A percentile compares a stretch with the other conserved stretches of the same genome.
Evolutionary conservation across 1,139 yeast species (phyloP).

Genomic region (Pichia sp.): DNA sequence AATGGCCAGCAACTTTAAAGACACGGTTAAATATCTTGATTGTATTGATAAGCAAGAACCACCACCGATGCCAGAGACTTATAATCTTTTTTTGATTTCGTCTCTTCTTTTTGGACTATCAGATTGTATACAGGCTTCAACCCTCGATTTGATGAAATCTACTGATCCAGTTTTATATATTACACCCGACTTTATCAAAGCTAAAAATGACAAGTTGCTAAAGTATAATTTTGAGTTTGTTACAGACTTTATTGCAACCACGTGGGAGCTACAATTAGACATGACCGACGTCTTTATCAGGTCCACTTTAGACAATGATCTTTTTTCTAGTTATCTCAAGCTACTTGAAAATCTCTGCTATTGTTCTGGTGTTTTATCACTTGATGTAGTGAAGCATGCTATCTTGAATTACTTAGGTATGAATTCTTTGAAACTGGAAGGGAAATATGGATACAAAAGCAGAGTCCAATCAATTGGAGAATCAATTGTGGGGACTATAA

Average conservation of each 20-base stretch:
- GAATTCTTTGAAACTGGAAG: slow-evolving; percentile 40
- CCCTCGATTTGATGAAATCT: slow-evolving; percentile 35
- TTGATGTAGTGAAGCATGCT: slow-evolving; percentile 50
- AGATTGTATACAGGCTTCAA: slow-evolving; percentile 61
- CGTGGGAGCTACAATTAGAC: slow-evolving; percentile 41
- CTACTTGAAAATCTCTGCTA: slow-evolving; percentile 77
- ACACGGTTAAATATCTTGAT: slow-evolving; percentile 44
- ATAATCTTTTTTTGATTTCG: slow-evolving; percentile 53
- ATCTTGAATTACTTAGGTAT: slow-evolving; percentile 52
- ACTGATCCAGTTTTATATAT: slow-evolving; percentile 13
- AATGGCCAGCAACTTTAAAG: slow-evolving; percentile 40
- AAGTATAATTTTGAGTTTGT: slow-evolving; percentile 34
- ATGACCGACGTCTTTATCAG: slow-evolving; percentile 50
- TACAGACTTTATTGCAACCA: slow-evolving; percentile 35
- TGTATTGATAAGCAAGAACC: slow-evolving; percentile 73
- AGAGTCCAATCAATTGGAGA: slow-evolving; percentile 49
- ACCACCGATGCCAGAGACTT: slow-evolving; percentile 53
- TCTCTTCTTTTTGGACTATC: slow-evolving; percentile 48
- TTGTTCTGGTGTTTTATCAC: slow-evolving; percentile 67
- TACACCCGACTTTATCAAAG: slow-evolving; percentile 6
- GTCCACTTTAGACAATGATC: slow-evolving; percentile 60
- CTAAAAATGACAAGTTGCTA: slow-evolving; percentile 6
- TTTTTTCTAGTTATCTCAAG: slow-evolving; percentile 57
- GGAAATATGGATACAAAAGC: slow-evolving; percentile 24
- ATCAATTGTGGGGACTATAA: slow-evolving; percentile 52